Base-by-base conservation (phyloP, 148 eudicot species). In the Nepenthes mirabilis region DNA sequence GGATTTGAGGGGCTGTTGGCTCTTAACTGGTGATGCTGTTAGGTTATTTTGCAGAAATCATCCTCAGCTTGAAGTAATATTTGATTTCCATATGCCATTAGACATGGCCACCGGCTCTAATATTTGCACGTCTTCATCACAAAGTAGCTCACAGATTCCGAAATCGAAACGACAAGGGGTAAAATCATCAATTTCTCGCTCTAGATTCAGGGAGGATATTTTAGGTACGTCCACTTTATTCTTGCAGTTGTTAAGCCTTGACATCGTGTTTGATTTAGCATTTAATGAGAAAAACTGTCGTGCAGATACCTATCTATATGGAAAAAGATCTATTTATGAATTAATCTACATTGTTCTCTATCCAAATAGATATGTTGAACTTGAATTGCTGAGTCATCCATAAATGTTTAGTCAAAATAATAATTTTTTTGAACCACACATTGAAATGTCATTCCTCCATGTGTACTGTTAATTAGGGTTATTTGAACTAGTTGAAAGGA, bases 1-100 rank as follows among this genome's bases (percentile, higher is more conserved):
- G 34, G 68, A 65, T 34, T 9, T 65, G 33, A 45, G 72, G 45
- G 95, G 84, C 33, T 88, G 95, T 70, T 93, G 96, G 98, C 91
- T 93, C 40, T 71, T 93, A 61, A 83, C 96, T 8, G 43, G 65
- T 70, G 86, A 86, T 50, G 78, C 62, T 70, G 66, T 93, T 50
- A 51, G 36, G 47, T 61, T 54, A 56, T 88, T 82, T 60, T 65
- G 74, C 67, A 56, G 66, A 43, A 80, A 70, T 36, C 68, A 88
- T 63, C 85, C 89, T 48, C 61, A 68, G 36, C 68, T 93, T 37
- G 75, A 71, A 70, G 79, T 88, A 58, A 79, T 61, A 65, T 95
- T 88, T 66, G 95, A 86, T 55, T 71, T 64, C 43, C 40, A 23
- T 34, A 1, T n/a, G 50, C 58, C 72, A 50, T 56, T 65, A 8